Evolutionary conservation across 352 stramenopile genomes (phyloP).

Genomic region (Phytopythium ostracodes): DNA sequence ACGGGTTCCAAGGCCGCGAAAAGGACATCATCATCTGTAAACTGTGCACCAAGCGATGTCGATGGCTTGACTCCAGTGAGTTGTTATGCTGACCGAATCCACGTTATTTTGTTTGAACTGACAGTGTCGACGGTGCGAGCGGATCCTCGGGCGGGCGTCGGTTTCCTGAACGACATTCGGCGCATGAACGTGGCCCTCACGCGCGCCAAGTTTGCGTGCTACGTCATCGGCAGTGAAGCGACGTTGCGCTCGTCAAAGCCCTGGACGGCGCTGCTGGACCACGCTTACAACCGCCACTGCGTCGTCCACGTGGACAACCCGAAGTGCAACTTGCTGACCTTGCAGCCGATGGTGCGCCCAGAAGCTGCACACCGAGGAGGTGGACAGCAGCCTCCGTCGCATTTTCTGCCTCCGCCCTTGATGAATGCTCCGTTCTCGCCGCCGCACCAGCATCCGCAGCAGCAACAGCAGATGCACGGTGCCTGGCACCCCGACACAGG

Average conservation of each 20-base stretch:
- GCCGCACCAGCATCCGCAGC: background rate
- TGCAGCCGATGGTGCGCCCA: constrained; percentile 56
- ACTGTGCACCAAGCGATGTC: constrained; percentile 12
- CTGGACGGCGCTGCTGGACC: constrained; percentile 75
- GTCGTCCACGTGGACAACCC: constrained; percentile 85
- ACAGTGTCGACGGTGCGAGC: constrained; percentile 85
- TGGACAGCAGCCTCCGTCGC: background rate
- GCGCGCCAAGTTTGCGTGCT: constrained; percentile 85
- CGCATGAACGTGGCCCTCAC: constrained; percentile 89
- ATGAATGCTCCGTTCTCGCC: background rate
- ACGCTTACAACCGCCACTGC: constrained; percentile 52
- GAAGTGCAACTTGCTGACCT: constrained; percentile 64
- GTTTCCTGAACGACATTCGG: constrained; percentile 87
- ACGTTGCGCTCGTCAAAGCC: constrained; percentile 83
- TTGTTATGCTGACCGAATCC: no score
- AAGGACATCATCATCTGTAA: constrained; percentile 91
- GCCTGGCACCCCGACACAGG: background rate
- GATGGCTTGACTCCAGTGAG: no score
- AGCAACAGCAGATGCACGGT: background rate
- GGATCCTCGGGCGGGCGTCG: constrained; percentile 74
- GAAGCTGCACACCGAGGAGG: constrained; percentile 7
- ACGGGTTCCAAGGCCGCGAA: constrained; percentile 90
- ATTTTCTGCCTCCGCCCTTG: background rate
- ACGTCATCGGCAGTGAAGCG: constrained; percentile 81
- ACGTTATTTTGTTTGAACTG: constrained; percentile 9